Evolutionary conservation across 495 filamentous ascomycete species (phyloP), one percentile per base, ranked within the genome.

Genomic region (Daldinia decipiens): DNA sequence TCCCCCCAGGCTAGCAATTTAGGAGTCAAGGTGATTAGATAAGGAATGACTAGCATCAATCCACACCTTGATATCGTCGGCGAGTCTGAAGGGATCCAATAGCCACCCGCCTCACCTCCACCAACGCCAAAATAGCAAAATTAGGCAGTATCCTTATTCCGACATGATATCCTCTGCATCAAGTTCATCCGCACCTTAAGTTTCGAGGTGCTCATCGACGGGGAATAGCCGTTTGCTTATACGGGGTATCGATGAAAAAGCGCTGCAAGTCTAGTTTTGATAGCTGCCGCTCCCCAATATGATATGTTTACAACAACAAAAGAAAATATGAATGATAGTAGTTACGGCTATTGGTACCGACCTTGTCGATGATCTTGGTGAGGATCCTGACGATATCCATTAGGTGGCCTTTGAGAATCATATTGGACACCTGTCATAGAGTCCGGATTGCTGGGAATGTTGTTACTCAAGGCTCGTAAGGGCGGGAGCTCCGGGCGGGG

Each of bases 371-470:
- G 43, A 21, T 47, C 43, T 47, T 47, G 43, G n/a, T 47, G 43
- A 17, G 40, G 6, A 47, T 47, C 43, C 24, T 12, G 19, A 19
- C 43, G 43, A 47, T 47, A 47, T 47, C 43, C 43, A 11, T 47
- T 47, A 24, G 43, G 7, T 47, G 43, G 17, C 15, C 79, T 74
- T 12, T 80, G 82, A 7, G 77, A 72, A 50, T 86, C 81, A 59
- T 87, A 87, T 71, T 87, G 85, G 11, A 87, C 82, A 12, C 85
- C 85, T 24, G 82, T 85, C 85, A 87, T 87, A 5, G 81, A 79
- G 11, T 87, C 84, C 5, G 82, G 78, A 5, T 63, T 77, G 47
- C 75, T 79, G 3, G 56, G 56, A 59, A 59, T 38, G 34, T 59
- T 59, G 56, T 59, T 59, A 19, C 56, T 59, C 4, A 83, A 51